These are phyloP conservation scores for Scalesia atractyloides DNA, from an alignment of 129 eudicot genomes.

Conservation along the genomic window DNA sequence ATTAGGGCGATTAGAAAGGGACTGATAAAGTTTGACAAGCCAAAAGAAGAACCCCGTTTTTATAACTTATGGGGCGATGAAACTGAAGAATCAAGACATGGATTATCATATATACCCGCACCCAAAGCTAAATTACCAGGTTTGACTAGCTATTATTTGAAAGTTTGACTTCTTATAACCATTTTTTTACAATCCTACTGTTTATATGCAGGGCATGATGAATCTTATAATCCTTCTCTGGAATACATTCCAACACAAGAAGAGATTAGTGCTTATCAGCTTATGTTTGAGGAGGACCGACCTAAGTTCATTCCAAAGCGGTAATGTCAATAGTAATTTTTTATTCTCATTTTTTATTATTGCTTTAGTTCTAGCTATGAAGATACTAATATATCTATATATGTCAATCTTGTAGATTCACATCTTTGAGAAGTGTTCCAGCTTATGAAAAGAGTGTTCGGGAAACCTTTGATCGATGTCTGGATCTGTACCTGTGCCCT, in stretches of 20 bases:
- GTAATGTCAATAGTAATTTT: constrained; percentile 32
- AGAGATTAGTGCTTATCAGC: constrained; percentile 81
- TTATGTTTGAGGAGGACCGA: constrained; percentile 95
- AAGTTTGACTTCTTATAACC: neutral
- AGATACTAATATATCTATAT: constrained; percentile 4
- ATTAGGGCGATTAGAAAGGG: constrained; percentile 90
- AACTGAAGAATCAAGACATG: constrained; percentile 70
- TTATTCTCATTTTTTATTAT: constrained; percentile 9
- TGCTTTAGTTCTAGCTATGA: neutral
- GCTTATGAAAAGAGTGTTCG: constrained; percentile 80
- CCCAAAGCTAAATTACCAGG: constrained; percentile 94
- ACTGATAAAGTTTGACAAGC: constrained; percentile 71
- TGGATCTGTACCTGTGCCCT: constrained; percentile 90
- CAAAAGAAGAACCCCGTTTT: constrained; percentile 70
- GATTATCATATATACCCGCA: constrained; percentile 88
- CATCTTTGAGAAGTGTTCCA: constrained; percentile 88
- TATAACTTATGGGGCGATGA: constrained; percentile 86
- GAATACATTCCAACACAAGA: constrained; percentile 96
- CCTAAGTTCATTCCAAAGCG: constrained; percentile 91
- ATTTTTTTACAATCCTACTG: constrained; percentile 5
- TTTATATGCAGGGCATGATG: constrained; percentile 75
- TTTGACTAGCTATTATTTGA: constrained; percentile 22
- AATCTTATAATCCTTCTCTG: constrained; percentile 86
- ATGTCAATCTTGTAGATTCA: constrained; percentile 45
- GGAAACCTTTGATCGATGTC: constrained; percentile 87